Base-by-base conservation (phyloP, 1,139 yeast genomes). In the Suhomyces kunorum region DNA sequence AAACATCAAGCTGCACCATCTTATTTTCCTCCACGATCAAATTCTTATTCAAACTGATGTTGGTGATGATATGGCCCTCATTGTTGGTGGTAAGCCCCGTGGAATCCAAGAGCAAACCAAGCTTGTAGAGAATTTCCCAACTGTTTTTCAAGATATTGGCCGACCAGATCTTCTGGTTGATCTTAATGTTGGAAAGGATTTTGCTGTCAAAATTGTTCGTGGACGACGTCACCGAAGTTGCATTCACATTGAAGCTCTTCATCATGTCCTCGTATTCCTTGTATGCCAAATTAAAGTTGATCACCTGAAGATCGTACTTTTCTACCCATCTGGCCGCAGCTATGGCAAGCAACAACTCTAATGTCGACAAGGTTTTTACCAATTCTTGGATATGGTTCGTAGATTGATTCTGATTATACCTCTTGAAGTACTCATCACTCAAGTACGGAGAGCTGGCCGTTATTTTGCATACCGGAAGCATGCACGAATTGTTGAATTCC, bases 241-340 rank as follows among this genome's bases (percentile, higher is more conserved):
- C 63, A 18, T 72, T 71, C 16, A 66, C 53, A 45, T 80, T 76
- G 44, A 73, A 62, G 1, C 59, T 53, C 43, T 76, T 74, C 32
- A 81, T 70, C 71, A 81, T 72, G 1, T 64, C 66, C n/a, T 61
- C 58, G 58, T 88, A 92, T 59, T 92, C 98, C 28, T 81, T 81
- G 57, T 83, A 85, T 0, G 84, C 86, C 46, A 88, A 68, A 49
- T 84, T 87, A 62, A 89, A 83, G 58, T 88, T 90, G 16, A 82
- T 68, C 11, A 70, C 66, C 18, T 71, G 79, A 12, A 80, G 63
- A 25, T 78, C 81, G 26, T 74, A 75, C 51, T 82, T 83, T 42
- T 78, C 71, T 15, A 80, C 68, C 44, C 84, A 81, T 29, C 97
- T 68, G 0, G 94, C 85, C 0, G 90, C 84, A 29, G 89, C 80